A percentile compares a stretch with the other conserved stretches of the same genome.
These are phyloP conservation scores for Saccharum spontaneum DNA, from an alignment of 176 grass and related monocot genomes.

Conservation along the genomic window DNA sequence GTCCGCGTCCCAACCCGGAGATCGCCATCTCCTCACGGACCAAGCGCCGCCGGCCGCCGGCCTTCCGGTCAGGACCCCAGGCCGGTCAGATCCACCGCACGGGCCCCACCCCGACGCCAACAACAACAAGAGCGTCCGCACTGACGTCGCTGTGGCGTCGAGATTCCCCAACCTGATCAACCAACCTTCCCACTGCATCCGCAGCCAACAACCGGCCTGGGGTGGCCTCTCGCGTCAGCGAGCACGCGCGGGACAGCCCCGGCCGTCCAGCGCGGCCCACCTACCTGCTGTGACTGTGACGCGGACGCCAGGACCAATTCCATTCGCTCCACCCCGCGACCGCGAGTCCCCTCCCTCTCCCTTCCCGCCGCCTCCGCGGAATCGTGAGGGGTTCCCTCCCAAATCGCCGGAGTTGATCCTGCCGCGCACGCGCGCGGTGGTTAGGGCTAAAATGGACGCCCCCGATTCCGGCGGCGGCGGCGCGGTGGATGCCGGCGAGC, in stretches of 20 bases:
- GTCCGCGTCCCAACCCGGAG: slow-evolving; percentile 22
- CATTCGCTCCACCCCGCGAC: slow-evolving; percentile 5
- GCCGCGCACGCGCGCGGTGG: background rate
- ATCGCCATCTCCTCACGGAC: background rate
- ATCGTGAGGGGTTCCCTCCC: slow-evolving; percentile 30
- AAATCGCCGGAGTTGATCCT: slow-evolving; percentile 23
- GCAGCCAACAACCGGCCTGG: background rate
- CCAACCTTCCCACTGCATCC: background rate
- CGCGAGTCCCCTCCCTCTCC: background rate
- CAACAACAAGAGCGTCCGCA: background rate
- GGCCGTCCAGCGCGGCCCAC: slow-evolving; percentile 22
- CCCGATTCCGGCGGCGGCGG: slow-evolving; percentile 9
- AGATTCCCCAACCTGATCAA: slow-evolving; percentile 15
- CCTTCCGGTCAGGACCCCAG: background rate
- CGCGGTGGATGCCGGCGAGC: slow-evolving; percentile 26
- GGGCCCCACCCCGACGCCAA: too few relatives aligned
- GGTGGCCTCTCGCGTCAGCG: background rate
- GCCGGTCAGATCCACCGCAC: too few relatives aligned
- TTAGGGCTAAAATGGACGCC: slow-evolving; percentile 48
- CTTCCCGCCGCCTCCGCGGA: background rate
- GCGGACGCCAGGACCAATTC: slow-evolving; percentile 16
- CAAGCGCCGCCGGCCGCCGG: background rate
- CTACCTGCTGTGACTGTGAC: background rate
- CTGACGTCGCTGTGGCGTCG: slow-evolving; percentile 39
- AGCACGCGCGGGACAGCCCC: background rate